These are phyloP conservation scores for Aspergillus transmontanensis DNA, from an alignment of 2,329 filamentous ascomycete species.

Conservation along the genomic window DNA sequence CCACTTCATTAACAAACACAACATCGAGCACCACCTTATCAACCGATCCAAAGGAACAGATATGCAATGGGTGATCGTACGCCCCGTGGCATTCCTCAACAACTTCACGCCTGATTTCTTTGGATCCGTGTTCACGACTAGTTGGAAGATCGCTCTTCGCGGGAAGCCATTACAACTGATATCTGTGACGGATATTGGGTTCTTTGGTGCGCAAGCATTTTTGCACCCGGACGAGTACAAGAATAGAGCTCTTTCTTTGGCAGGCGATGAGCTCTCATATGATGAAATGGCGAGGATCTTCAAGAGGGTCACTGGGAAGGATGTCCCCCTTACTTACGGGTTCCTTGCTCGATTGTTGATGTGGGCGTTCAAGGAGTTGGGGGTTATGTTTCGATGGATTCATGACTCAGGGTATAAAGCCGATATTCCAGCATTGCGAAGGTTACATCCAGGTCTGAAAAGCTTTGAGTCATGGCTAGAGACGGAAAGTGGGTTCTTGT, in stretches of 20 bases:
- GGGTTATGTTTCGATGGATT: conserved; percentile 57
- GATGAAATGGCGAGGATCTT: conserved; percentile 50
- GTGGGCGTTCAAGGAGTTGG: conserved; percentile 47
- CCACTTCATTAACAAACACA: conserved; percentile 64
- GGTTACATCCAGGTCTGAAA: conserved; percentile 49
- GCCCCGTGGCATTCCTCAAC: conserved; percentile 66
- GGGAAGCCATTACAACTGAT: conserved; percentile 49
- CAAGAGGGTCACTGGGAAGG: conserved; percentile 47
- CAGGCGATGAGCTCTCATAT: conserved; percentile 56
- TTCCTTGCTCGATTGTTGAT: conserved; percentile 45
- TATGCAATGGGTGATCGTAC: conserved; percentile 64
- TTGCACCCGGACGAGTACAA: conserved; percentile 48
- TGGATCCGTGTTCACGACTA: conserved; percentile 52
- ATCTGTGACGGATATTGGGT: conserved; percentile 53
- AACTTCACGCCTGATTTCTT: conserved; percentile 52
- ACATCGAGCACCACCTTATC: conserved; percentile 64
- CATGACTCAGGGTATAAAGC: conserved; percentile 49
- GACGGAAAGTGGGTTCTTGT: conserved; percentile 49
- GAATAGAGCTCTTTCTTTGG: conserved; percentile 41
- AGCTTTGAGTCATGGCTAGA: conserved; percentile 53
- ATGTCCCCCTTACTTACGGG: conserved; percentile 46
- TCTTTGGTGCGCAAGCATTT: conserved; percentile 55
- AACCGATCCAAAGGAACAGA: conserved; percentile 39
- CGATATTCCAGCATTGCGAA: conserved; percentile 47
- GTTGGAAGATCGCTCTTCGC: conserved; percentile 43